Conservation (phyloP, 1,284 basidiomycete species). For the Athelia psychrophila region DNA sequence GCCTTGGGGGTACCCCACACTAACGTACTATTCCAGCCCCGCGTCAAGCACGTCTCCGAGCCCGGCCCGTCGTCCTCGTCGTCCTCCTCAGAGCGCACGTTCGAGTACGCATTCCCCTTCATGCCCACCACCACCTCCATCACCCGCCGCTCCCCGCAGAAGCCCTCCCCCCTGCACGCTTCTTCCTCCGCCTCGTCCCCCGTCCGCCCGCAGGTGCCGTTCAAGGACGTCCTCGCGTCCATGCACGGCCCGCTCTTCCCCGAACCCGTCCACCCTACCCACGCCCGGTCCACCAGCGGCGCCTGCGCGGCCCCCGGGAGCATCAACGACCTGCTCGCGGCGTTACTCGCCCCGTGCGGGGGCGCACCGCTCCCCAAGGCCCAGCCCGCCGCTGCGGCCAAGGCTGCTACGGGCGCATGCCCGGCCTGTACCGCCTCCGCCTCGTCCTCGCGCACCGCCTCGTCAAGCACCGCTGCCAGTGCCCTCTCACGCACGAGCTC, state of each 20-base stretch:
- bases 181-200: slow-evolving; percentile 2
- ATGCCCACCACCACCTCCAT: slow-evolving; percentile 6
- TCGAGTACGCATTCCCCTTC: slow-evolving; percentile 20
- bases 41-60: background rate
- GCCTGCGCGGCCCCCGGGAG: no score
- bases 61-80: background rate
- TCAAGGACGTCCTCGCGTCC: slow-evolving; percentile 52
- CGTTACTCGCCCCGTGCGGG: slow-evolving; percentile 35
- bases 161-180: background rate
- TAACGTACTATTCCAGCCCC: no score
- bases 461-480: no score
- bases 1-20: no score
- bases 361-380: background rate
- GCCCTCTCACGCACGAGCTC: slow-evolving; percentile 45
- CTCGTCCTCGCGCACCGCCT: slow-evolving; percentile 25
- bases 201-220: slow-evolving; percentile 37
- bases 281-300: slow-evolving; percentile 20
- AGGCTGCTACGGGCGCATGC: slow-evolving; percentile 24
- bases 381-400: background rate
- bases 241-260: slow-evolving; percentile 61
- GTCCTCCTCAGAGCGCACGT: slow-evolving; percentile 6
- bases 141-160: background rate
- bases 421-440: slow-evolving; percentile 27
- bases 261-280: slow-evolving; percentile 33
- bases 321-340: slow-evolving; percentile 21